Percentiles rank a stretch among this genome's conserved stretches.
phyloP scores from a whole-genome alignment of 75 land plant genomes.

The Cryptomeria japonica region DNA sequence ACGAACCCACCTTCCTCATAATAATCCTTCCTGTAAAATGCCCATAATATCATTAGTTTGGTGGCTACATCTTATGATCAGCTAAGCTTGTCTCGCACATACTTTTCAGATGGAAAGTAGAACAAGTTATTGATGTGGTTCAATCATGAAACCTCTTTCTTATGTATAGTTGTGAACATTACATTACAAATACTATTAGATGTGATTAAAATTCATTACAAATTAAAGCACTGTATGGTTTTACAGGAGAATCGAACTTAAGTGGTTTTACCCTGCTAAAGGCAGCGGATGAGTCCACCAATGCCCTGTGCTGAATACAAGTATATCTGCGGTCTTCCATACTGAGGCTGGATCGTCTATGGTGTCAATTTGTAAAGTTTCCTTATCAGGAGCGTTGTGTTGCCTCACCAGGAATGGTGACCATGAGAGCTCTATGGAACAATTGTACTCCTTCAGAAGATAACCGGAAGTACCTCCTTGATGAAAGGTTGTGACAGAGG shows the following conservation, averaged over 20 bases:
- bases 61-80: too few relatives aligned
- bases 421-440: conserved; percentile 10
- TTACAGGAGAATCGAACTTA: neutral
- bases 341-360: neutral
- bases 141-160: too few relatives aligned
- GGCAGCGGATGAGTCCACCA: conserved; percentile 46
- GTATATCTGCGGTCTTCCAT: conserved; percentile 31
- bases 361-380: conserved; percentile 15
- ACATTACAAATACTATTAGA: too few relatives aligned
- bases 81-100: too few relatives aligned
- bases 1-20: conserved; percentile 16
- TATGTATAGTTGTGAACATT: too few relatives aligned
- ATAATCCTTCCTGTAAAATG: neutral
- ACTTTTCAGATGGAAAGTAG: too few relatives aligned
- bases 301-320: conserved; percentile 40
- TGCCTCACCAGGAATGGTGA: neutral
- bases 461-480: neutral
- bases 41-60: neutral
- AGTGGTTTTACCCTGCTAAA: conserved; percentile 24
- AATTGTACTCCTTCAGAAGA: neutral
- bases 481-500: neutral
- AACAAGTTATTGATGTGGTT: too few relatives aligned
- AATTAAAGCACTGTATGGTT: neutral
- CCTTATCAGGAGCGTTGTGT: neutral
- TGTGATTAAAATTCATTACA: neutral